Percentiles rank a stretch among this genome's conserved stretches.
phyloP scores from a whole-genome alignment of 495 filamentous ascomycete genomes.

The Trichoderma asperelloides region DNA sequence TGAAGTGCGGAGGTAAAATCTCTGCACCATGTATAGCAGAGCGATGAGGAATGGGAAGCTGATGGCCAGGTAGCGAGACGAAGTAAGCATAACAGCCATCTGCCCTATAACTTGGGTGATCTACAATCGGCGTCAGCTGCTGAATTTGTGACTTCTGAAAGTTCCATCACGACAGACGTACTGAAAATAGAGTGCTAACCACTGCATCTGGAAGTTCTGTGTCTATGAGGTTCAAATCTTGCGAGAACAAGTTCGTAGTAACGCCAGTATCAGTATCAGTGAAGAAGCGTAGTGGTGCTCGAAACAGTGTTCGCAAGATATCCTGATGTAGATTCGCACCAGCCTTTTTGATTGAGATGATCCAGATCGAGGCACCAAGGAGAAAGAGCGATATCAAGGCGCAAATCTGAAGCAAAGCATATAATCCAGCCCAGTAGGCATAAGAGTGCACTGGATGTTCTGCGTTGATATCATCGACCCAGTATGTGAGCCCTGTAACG shows the following conservation, averaged over 20 bases:
- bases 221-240: conserved; percentile 40
- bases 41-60: conserved; percentile 17
- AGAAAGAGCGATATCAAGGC: conserved; percentile 15
- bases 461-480: conserved; percentile 22
- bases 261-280: conserved; percentile 31
- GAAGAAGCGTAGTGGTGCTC: conserved; percentile 30
- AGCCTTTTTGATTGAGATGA: conserved; percentile 14
- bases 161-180: conserved; percentile 14
- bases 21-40: conserved; percentile 45
- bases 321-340: conserved; percentile 20
- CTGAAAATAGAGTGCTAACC: conserved; percentile 18
- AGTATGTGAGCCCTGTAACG: conserved; percentile 21
- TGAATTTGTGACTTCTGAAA: no score
- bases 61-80: conserved; percentile 21
- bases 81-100: conserved; percentile 24
- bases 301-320: conserved; percentile 18
- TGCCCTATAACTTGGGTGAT: conserved; percentile 15
- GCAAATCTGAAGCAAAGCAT: conserved; percentile 21
- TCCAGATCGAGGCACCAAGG: conserved; percentile 12
- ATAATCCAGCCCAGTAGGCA: conserved; percentile 20
- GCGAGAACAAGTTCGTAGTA: conserved; percentile 36
- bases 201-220: conserved; percentile 19
- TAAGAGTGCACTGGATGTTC: conserved; percentile 19
- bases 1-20: conserved; percentile 53
- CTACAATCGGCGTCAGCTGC: no score